These are phyloP conservation scores for Penicillium vulpinum DNA, from an alignment of 2,329 filamentous ascomycete genomes.

Conservation along the genomic window DNA sequence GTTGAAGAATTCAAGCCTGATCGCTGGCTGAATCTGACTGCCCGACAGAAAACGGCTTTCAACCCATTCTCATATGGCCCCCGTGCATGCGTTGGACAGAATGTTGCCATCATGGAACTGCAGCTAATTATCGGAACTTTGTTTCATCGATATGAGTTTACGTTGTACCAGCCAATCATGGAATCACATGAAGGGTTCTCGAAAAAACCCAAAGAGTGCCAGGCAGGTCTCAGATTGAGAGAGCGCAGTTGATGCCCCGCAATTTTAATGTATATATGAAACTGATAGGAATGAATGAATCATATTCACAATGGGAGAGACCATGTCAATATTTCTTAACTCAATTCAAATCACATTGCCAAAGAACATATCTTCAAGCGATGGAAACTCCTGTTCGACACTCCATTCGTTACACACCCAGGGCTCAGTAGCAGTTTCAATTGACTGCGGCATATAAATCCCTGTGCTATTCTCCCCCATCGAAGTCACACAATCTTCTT, in stretches of 20 bases:
- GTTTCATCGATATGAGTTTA: conserved; percentile 25
- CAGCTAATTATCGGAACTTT: conserved; percentile 38
- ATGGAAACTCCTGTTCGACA: conserved; percentile 16
- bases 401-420: conserved; percentile 10
- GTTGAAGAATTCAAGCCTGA: conserved; percentile 44
- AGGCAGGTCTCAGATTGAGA: conserved; percentile 20
- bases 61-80: conserved; percentile 47
- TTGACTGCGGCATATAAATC: not conserved
- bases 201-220: conserved; percentile 25
- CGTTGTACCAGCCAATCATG: conserved; percentile 15
- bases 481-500: not conserved
- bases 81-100: conserved; percentile 45
- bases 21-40: conserved; percentile 30
- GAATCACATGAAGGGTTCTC: conserved; percentile 26
- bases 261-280: not conserved
- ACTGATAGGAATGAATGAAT: not conserved
- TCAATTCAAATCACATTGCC: conserved; percentile 5
- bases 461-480: not conserved
- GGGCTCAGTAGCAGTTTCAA: not conserved
- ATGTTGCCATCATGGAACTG: conserved; percentile 46
- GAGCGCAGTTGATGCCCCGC: not conserved
- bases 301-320: not conserved
- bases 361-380: conserved; percentile 21
- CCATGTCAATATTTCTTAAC: not conserved
- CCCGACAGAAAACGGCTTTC: conserved; percentile 38